Conservation (phyloP, 148 eudicot genomes). For the Tetragonia tetragonoides region DNA sequence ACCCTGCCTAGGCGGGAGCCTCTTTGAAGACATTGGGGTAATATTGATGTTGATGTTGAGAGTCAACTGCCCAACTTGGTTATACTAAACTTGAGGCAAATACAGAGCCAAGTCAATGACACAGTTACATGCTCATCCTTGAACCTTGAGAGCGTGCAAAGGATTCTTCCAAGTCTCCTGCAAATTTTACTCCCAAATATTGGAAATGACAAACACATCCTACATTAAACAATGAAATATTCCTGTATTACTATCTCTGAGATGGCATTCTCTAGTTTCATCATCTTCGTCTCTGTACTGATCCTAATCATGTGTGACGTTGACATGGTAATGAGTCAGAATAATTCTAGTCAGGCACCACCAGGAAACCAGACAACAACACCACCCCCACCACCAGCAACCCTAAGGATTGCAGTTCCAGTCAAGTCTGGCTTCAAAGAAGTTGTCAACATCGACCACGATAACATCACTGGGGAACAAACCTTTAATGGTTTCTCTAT, state of each 20-base stretch:
- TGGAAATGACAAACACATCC: no score
- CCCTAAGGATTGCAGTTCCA: conserved; percentile 23
- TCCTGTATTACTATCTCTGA: neutral
- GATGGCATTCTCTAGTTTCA: neutral
- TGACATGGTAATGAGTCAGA: neutral
- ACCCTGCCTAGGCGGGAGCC: no score
- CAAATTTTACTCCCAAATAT: no score
- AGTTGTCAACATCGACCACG: neutral
- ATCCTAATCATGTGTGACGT: neutral
- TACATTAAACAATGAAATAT: neutral
- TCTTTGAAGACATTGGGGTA: no score
- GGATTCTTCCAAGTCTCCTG: no score
- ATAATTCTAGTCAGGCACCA: neutral
- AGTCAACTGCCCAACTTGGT: no score
- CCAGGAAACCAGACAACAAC: conserved; percentile 2
- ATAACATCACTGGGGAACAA: conserved; percentile 14
- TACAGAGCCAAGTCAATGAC: no score
- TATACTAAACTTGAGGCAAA: no score
- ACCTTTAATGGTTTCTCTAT: conserved; percentile 19
- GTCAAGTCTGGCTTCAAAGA: conserved; percentile 26
- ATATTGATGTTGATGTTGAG: no score
- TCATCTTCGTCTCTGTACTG: neutral
- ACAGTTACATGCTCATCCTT: no score
- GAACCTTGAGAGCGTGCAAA: no score
- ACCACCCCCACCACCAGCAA: neutral